phyloP scores from a whole-genome alignment of 441 rosid species.

The Lepidium campestre region DNA sequence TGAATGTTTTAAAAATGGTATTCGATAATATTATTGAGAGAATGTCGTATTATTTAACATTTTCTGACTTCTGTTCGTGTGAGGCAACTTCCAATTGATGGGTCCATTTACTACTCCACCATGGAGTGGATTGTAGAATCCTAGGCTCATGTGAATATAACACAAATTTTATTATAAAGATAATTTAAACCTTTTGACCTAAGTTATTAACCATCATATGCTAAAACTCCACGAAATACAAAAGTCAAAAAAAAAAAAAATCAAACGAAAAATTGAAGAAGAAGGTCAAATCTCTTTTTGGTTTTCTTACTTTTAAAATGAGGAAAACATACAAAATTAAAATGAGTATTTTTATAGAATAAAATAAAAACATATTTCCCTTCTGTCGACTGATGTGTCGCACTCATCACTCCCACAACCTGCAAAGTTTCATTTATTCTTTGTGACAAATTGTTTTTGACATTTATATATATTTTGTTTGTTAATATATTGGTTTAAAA shows the following conservation, averaged over 20 bases:
- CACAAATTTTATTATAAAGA: not conserved
- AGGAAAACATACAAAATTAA: not conserved
- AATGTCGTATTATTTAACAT: not conserved
- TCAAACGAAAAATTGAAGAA: not conserved
- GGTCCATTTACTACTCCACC: constrained; percentile 33
- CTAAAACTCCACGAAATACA: not conserved
- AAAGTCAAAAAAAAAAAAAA: too few species aligned
- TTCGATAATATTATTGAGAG: not conserved
- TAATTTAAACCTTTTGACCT: constrained; percentile 16
- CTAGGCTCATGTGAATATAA: constrained; percentile 21
- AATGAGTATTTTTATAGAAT: not conserved
- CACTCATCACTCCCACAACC: constrained; percentile 59
- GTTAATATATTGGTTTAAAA: not conserved
- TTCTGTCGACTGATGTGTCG: constrained; percentile 74
- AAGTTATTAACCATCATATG: not conserved
- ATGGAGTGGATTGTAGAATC: constrained; percentile 32
- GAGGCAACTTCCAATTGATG: constrained; percentile 27
- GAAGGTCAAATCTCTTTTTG: not conserved
- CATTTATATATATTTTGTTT: not conserved
- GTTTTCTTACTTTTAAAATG: not conserved
- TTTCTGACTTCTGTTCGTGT: constrained; percentile 22
- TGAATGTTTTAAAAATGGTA: not conserved
- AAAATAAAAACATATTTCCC: constrained; percentile 23
- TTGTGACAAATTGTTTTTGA: constrained; percentile 12
- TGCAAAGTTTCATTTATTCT: constrained; percentile 28